Conservation (phyloP, 176 grass and related monocot genomes). For the Puccinellia tenuiflora region DNA sequence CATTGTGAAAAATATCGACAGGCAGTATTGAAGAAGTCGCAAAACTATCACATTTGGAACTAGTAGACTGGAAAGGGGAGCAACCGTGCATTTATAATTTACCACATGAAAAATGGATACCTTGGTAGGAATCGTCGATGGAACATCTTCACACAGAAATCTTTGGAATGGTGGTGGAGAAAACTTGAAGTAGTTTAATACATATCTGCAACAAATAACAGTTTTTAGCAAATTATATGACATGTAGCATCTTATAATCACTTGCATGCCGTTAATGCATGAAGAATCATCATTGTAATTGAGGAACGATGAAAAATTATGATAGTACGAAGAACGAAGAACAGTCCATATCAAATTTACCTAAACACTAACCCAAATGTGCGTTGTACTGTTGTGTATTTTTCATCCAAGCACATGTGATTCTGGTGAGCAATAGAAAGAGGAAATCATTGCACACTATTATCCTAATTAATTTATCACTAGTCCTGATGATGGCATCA, state of each 20-base stretch:
- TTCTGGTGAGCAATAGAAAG: background rate
- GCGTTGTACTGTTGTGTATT: background rate
- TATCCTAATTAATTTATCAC: background rate
- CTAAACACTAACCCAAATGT: background rate
- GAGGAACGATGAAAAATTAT: conserved; percentile 3
- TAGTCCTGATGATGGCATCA: background rate
- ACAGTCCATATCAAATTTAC: background rate
- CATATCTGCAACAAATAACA: conserved; percentile 41
- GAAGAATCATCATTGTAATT: background rate
- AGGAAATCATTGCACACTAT: background rate
- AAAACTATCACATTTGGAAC: background rate
- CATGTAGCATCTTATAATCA: background rate
- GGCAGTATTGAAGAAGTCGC: background rate
- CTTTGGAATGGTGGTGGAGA: conserved; percentile 69
- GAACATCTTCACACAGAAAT: conserved; percentile 29
- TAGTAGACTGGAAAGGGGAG: background rate
- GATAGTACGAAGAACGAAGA: background rate
- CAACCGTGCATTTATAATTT: conserved; percentile 8
- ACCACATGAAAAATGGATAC: conserved; percentile 34
- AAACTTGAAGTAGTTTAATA: conserved; percentile 79
- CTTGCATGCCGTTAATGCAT: background rate
- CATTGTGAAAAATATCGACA: background rate
- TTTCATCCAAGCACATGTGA: background rate
- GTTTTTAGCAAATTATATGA: conserved; percentile 3
- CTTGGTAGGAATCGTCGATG: conserved; percentile 35